Evolutionary conservation across 116 monocot species (phyloP).

Genomic region (Trichopus zeylanicus): DNA sequence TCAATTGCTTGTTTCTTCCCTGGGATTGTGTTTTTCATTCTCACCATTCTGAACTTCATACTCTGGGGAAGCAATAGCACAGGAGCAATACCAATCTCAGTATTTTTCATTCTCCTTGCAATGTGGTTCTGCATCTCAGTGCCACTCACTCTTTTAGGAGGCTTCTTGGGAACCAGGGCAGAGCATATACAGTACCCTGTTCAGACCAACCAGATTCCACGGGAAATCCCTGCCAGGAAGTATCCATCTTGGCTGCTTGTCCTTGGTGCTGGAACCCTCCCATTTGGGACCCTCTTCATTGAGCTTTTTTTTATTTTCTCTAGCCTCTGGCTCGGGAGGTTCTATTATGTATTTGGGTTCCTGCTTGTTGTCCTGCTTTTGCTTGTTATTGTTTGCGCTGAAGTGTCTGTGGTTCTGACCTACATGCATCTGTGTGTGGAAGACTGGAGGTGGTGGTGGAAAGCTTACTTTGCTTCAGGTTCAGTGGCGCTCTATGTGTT

Average conservation of each 20-base stretch:
- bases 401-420: constrained; percentile 84
- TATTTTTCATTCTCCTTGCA: constrained; percentile 57
- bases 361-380: constrained; percentile 72
- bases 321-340: constrained; percentile 80
- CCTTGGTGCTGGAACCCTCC: constrained; percentile 72
- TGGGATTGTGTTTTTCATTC: constrained; percentile 62
- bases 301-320: constrained; percentile 94
- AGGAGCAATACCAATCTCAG: constrained; percentile 72
- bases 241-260: constrained; percentile 89
- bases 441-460: constrained; percentile 99
- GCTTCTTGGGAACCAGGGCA: constrained; percentile 58
- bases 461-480: constrained; percentile 94
- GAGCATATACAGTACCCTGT: constrained; percentile 62
- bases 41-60: constrained; percentile 68
- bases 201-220: constrained; percentile 83
- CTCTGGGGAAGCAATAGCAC: constrained; percentile 82
- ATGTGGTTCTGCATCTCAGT: constrained; percentile 95
- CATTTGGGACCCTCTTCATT: constrained; percentile 96
- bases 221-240: constrained; percentile 70
- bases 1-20: constrained; percentile 84
- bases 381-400: constrained; percentile 71
- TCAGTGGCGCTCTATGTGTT: constrained; percentile 84
- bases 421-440: constrained; percentile 98
- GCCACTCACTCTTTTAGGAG: constrained; percentile 74
- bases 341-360: constrained; percentile 95